phyloP scores from a whole-genome alignment of 2,329 filamentous ascomycete genomes.

The Cercospora janseana region DNA sequence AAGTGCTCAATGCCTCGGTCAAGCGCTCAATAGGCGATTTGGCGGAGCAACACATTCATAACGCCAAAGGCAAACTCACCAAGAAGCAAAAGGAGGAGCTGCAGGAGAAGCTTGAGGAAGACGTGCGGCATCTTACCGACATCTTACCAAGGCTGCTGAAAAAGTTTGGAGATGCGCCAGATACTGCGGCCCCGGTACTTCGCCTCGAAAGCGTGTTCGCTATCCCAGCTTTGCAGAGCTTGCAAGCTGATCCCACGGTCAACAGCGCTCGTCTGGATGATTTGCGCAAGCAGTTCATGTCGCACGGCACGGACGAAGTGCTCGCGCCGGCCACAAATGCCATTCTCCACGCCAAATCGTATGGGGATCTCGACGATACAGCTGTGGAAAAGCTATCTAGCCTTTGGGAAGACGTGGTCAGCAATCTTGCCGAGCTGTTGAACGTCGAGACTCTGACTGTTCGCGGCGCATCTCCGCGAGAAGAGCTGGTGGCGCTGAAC shows the following conservation, averaged over 20 bases:
- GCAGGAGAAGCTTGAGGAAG: slow-evolving; percentile 70
- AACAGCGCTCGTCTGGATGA: slow-evolving; percentile 83
- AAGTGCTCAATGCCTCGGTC: slow-evolving; percentile 80
- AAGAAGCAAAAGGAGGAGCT: slow-evolving; percentile 61
- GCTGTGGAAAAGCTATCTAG: slow-evolving; percentile 75
- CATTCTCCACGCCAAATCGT: slow-evolving; percentile 78
- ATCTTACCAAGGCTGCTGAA: slow-evolving; percentile 82
- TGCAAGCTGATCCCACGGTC: slow-evolving; percentile 79
- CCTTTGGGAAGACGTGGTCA: slow-evolving; percentile 81
- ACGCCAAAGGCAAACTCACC: slow-evolving; percentile 53
- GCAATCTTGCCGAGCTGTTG: slow-evolving; percentile 66
- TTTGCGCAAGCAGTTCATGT: slow-evolving; percentile 87
- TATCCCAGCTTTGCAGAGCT: slow-evolving; percentile 80
- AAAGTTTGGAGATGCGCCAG: slow-evolving; percentile 88
- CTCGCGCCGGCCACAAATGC: slow-evolving; percentile 79
- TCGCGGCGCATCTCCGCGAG: slow-evolving; percentile 63
- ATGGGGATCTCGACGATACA: slow-evolving; percentile 83
- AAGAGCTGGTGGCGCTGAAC: slow-evolving; percentile 34
- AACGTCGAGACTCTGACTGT: slow-evolving; percentile 68
- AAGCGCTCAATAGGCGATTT: slow-evolving; percentile 68
- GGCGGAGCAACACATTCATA: slow-evolving; percentile 59
- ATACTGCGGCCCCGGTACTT: slow-evolving; percentile 80
- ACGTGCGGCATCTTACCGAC: slow-evolving; percentile 71
- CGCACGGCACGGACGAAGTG: slow-evolving; percentile 84
- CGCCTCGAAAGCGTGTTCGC: slow-evolving; percentile 83